Percentiles rank a stretch among this genome's conserved stretches.
Evolutionary conservation across 371 early-diverging fungal species (phyloP).

Genomic region (Apophysomyces elegans): DNA sequence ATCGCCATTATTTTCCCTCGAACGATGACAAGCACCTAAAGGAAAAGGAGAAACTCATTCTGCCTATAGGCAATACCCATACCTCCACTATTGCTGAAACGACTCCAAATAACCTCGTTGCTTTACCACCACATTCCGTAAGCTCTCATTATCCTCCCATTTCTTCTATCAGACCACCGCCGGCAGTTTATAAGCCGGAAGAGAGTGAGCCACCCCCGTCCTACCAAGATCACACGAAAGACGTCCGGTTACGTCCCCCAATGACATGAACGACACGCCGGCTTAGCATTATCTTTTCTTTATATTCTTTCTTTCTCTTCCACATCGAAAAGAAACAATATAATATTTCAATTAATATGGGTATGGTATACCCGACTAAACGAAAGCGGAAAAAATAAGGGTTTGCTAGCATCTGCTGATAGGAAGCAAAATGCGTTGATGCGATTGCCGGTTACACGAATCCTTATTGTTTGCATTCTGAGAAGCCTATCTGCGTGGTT

Average conservation of each 20-base stretch:
- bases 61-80: neutral
- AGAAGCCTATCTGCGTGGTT: neutral
- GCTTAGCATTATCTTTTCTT: neutral
- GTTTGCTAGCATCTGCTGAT: neutral
- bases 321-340: neutral
- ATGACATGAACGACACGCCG: slow-evolving; percentile 9
- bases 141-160: neutral
- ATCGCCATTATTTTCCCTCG: neutral
- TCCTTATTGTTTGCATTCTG: neutral
- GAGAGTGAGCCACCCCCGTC: slow-evolving; percentile 26
- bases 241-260: slow-evolving; percentile 19
- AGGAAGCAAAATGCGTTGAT: neutral
- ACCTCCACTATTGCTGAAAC: neutral
- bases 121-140: neutral
- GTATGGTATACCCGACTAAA: too few relatives aligned
- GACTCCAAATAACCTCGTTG: neutral
- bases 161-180: slow-evolving; percentile 6
- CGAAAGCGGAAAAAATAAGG: neutral
- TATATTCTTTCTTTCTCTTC: neutral
- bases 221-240: slow-evolving; percentile 33
- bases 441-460: neutral
- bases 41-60: neutral
- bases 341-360: neutral
- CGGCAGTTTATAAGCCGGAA: slow-evolving; percentile 5
- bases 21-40: too few relatives aligned